Percentiles rank a stretch among this genome's conserved stretches.
phyloP scores from a whole-genome alignment of 2,329 filamentous ascomycete species.

The Xylaria sp. region DNA sequence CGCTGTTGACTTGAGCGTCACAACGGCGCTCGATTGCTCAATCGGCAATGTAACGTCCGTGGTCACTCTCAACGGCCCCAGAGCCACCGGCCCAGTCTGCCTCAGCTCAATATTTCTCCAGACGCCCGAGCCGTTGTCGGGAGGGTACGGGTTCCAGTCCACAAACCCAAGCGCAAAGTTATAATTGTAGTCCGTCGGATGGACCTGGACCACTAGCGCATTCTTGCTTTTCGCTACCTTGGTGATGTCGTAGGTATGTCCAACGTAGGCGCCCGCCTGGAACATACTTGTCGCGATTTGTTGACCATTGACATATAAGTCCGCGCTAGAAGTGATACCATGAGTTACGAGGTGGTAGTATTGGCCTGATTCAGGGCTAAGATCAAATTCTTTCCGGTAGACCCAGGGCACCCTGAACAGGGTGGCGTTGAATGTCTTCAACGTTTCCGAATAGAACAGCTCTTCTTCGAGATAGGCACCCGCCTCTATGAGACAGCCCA shows the following conservation, averaged over 20 bases:
- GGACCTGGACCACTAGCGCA: constrained; percentile 54
- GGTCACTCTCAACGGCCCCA: constrained; percentile 49
- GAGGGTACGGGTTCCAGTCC: constrained; percentile 65
- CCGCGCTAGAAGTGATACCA: constrained; percentile 62
- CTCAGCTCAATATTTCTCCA: constrained; percentile 62
- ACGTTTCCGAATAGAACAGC: constrained; percentile 57
- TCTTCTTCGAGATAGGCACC: constrained; percentile 54
- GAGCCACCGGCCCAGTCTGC: constrained; percentile 54
- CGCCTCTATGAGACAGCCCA: constrained; percentile 58
- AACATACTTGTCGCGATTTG: constrained; percentile 50
- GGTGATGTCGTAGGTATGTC: constrained; percentile 59
- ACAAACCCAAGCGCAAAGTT: constrained; percentile 63
- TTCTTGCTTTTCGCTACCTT: constrained; percentile 46
- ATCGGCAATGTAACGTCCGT: constrained; percentile 44
- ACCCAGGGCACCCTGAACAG: constrained; percentile 60
- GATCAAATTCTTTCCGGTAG: constrained; percentile 56
- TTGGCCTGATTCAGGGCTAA: constrained; percentile 39
- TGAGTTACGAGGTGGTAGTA: constrained; percentile 59
- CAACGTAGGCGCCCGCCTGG: constrained; percentile 61
- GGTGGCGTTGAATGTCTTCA: constrained; percentile 45
- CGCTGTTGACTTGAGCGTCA: constrained; percentile 44
- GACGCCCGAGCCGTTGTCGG: constrained; percentile 65
- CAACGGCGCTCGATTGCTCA: constrained; percentile 35
- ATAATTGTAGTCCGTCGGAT: constrained; percentile 61
- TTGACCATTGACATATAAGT: constrained; percentile 61